Conservation (phyloP, 2,329 filamentous ascomycete species). For the Pseudogymnoascus sp. region DNA sequence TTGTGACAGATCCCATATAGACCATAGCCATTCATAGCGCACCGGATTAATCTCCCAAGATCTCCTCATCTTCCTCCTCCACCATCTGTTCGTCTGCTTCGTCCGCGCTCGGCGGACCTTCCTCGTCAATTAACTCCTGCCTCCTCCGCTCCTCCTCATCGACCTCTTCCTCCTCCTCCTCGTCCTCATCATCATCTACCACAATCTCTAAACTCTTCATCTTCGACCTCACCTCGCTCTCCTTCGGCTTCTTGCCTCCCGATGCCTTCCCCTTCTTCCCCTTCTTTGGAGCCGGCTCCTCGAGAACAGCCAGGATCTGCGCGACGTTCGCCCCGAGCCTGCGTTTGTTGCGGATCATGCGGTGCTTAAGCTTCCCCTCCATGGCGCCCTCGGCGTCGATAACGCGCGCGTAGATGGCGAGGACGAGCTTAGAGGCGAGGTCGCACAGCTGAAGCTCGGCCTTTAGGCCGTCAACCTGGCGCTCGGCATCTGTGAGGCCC, state of each 20-base stretch:
- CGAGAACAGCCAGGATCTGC: slow-evolving; percentile 69
- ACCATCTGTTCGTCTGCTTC: slow-evolving; percentile 51
- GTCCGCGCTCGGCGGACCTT: slow-evolving; percentile 39
- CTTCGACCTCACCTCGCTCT: slow-evolving; percentile 16
- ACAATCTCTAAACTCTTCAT: slow-evolving; percentile 23
- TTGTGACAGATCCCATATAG: neutral
- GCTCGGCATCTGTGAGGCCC: slow-evolving; percentile 47
- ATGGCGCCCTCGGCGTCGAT: slow-evolving; percentile 57
- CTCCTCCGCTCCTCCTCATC: slow-evolving; percentile 29
- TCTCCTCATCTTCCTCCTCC: slow-evolving; percentile 36
- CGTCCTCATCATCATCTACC: slow-evolving; percentile 25
- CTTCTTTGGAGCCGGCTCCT: slow-evolving; percentile 52
- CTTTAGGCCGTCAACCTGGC: slow-evolving; percentile 58
- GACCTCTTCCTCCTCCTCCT: slow-evolving; percentile 19
- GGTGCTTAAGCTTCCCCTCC: slow-evolving; percentile 56
- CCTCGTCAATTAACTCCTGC: slow-evolving; percentile 31
- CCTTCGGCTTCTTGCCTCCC: slow-evolving; percentile 34
- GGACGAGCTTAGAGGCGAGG: slow-evolving; percentile 74
- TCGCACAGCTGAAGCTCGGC: slow-evolving; percentile 83
- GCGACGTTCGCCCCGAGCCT: slow-evolving; percentile 78
- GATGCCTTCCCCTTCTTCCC: slow-evolving; percentile 30
- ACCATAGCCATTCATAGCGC: neutral
- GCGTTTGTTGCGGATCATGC: slow-evolving; percentile 71
- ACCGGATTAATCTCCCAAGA: slow-evolving; percentile 1
- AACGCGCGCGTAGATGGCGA: slow-evolving; percentile 67